Percentiles rank a stretch among this genome's conserved stretches.
Conservation (phyloP, 169 alveolate genomes). For the Eimeria sp. region DNA sequence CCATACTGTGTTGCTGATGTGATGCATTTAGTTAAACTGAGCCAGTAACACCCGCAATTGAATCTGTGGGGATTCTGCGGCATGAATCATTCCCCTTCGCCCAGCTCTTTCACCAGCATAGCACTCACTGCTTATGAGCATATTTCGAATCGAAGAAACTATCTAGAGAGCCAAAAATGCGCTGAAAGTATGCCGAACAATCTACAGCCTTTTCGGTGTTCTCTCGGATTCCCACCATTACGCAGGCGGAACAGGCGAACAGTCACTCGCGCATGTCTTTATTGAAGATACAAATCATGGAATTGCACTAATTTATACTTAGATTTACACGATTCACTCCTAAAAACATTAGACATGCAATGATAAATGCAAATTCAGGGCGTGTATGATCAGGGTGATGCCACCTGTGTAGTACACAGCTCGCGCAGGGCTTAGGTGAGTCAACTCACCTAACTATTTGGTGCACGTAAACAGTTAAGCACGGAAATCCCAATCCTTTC, state of each 20-base stretch:
- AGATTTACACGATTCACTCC: not conserved
- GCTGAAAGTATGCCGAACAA: not conserved
- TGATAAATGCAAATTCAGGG: not conserved
- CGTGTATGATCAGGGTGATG: constrained; percentile 13
- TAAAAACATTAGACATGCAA: not conserved
- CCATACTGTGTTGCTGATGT: not conserved
- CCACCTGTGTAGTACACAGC: not conserved
- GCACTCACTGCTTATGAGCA: constrained; percentile 57
- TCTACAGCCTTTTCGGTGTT: not conserved
- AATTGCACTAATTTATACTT: not conserved
- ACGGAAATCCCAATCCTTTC: too few relatives aligned
- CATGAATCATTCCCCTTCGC: not conserved
- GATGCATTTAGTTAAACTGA: not conserved
- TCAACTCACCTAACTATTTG: too few relatives aligned
- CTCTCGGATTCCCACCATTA: not conserved
- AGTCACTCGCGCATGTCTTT: not conserved
- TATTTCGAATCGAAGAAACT: constrained; percentile 20
- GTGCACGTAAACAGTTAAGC: too few relatives aligned
- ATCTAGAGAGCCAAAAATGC: constrained; percentile 21
- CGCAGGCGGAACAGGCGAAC: not conserved
- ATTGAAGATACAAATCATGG: not conserved
- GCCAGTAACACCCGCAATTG: not conserved
- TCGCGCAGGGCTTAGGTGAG: too few relatives aligned
- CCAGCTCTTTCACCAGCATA: not conserved
- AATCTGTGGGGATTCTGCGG: not conserved